These are phyloP conservation scores for Salix arbutifolia DNA, from an alignment of 345 rosid species.

Conservation along the genomic window DNA sequence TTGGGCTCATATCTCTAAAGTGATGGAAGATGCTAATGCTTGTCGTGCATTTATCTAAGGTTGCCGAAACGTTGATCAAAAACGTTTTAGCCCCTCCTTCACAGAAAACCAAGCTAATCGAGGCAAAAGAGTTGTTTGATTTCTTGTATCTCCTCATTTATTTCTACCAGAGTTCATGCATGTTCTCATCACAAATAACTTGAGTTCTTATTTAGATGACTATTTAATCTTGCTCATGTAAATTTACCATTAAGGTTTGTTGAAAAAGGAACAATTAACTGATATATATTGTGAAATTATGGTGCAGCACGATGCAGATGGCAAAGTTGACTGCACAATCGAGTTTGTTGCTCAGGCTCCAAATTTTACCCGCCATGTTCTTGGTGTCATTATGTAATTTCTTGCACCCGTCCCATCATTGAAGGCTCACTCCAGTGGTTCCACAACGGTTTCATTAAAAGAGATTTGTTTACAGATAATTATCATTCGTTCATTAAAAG, in stretches of 20 bases:
- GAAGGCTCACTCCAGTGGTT: not conserved
- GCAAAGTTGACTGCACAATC: slow-evolving; percentile 68
- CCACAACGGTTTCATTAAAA: not conserved
- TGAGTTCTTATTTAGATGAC: not conserved
- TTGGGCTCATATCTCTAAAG: not conserved
- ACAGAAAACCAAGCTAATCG: slow-evolving; percentile 72
- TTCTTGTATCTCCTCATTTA: not conserved
- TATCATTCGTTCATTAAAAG: not conserved
- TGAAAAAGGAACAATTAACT: not conserved
- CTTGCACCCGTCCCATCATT: not conserved
- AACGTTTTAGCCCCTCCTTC: slow-evolving; percentile 78
- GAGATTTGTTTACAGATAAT: not conserved
- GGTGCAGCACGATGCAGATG: slow-evolving; percentile 72
- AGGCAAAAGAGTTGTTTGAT: slow-evolving; percentile 61
- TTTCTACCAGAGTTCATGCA: not conserved
- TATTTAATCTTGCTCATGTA: not conserved
- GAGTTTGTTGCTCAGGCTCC: slow-evolving; percentile 84
- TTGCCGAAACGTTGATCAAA: slow-evolving; percentile 73
- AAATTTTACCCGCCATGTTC: slow-evolving; percentile 86
- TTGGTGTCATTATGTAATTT: slow-evolving; percentile 31
- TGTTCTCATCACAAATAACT: not conserved
- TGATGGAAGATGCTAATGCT: not conserved
- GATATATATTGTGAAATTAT: slow-evolving; percentile 15
- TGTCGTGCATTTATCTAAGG: slow-evolving; percentile 40
- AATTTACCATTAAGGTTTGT: not conserved